These are phyloP conservation scores for Elymus sibiricus DNA, from an alignment of 176 grass and related monocot species.

Conservation along the genomic window DNA sequence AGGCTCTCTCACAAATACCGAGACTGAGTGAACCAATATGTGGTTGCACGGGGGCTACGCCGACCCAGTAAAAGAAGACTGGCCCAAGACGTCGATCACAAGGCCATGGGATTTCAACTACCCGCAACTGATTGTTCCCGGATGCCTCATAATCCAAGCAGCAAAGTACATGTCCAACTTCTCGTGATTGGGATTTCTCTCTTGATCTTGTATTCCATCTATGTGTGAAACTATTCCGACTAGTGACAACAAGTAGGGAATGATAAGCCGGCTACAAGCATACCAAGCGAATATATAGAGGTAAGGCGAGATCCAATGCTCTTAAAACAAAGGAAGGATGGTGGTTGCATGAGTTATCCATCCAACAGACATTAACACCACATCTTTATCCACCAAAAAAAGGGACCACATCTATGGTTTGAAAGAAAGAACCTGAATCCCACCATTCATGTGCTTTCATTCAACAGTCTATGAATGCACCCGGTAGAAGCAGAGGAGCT, in stretches of 20 bases:
- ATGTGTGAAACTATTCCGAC: too few species aligned
- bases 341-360: neutral
- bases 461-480: neutral
- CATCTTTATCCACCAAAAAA: too few species aligned
- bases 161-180: too few species aligned
- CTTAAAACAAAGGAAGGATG: neutral
- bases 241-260: neutral
- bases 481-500: too few species aligned
- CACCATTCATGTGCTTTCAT: neutral
- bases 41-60: neutral
- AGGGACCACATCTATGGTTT: neutral
- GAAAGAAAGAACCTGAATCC: neutral
- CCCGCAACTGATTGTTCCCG: neutral
- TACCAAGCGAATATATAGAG: neutral
- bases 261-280: neutral
- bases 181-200: too few species aligned
- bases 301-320: neutral
- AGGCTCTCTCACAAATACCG: too few species aligned
- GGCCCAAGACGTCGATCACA: too few species aligned
- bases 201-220: too few species aligned
- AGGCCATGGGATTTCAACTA: rapidly evolving
- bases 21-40: too few species aligned
- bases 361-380: neutral
- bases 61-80: too few species aligned
- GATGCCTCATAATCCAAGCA: neutral